Evolutionary conservation across 2,329 filamentous ascomycete species (phyloP).

Genomic region (Camillea tinctor): DNA sequence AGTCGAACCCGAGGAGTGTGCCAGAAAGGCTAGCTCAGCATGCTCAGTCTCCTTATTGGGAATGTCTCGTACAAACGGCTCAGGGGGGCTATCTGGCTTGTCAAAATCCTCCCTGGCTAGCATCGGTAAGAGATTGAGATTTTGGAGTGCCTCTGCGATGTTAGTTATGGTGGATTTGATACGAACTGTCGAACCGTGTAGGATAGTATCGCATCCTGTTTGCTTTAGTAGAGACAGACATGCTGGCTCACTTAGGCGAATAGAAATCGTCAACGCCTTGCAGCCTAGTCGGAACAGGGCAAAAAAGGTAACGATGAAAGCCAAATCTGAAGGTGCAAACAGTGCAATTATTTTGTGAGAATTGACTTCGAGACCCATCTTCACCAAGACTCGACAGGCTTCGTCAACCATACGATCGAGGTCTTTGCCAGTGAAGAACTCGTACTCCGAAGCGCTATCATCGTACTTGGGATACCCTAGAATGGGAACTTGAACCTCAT

Average conservation of each 20-base stretch:
- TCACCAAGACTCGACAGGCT: slow-evolving; percentile 32
- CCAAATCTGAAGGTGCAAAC: slow-evolving; percentile 40
- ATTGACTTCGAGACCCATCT: slow-evolving; percentile 31
- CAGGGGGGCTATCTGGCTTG: slow-evolving; percentile 12
- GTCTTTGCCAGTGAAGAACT: slow-evolving; percentile 40
- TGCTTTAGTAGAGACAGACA: slow-evolving; percentile 39
- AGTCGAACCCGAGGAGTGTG: slow-evolving; percentile 49
- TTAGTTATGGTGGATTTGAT: slow-evolving; percentile 33
- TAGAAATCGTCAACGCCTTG: slow-evolving; percentile 42
- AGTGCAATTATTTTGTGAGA: slow-evolving; percentile 36
- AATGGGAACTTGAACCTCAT: slow-evolving; percentile 39
- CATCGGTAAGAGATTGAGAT: slow-evolving; percentile 23
- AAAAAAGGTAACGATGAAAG: slow-evolving; percentile 42
- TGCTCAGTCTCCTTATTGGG: slow-evolving; percentile 28
- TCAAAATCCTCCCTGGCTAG: slow-evolving; percentile 24
- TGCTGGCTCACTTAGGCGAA: slow-evolving; percentile 39
- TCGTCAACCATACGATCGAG: slow-evolving; percentile 42
- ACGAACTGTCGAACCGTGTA: slow-evolving; percentile 35
- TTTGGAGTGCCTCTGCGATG: slow-evolving; percentile 21
- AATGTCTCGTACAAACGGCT: slow-evolving; percentile 25
- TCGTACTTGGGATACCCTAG: slow-evolving; percentile 39
- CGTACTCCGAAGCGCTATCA: slow-evolving; percentile 35
- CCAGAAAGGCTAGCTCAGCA: slow-evolving; percentile 37
- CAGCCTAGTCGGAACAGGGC: slow-evolving; percentile 45
- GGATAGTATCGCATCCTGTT: slow-evolving; percentile 35